Evolutionary conservation across 345 rosid species (phyloP), one percentile per base, ranked within the genome.

Genomic region (Crucihimalaya himalaica): DNA sequence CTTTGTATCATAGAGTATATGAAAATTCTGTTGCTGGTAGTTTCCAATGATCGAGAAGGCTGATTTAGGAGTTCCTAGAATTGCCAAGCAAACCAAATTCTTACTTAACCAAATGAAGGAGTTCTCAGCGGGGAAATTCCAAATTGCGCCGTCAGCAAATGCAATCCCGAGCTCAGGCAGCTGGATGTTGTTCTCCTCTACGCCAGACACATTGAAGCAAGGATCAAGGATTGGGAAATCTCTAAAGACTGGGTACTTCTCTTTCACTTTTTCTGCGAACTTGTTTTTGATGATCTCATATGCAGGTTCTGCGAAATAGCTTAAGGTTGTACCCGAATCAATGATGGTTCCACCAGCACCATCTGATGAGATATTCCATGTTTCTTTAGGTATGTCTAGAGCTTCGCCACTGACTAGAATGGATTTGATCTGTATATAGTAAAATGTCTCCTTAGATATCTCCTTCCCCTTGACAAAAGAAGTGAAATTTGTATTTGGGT

Each of bases 71-170:
- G 94, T 87, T 74, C 92, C 91, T 62, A 87, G 63, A 52, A 91
- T 76, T 1, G 97, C 98, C 77, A 93, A 76, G 79, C 98, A 93
- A 40, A 88, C 84, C 15, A 88, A 63, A 21, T 89, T 88, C 4
- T 85, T 87, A n/a, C 66, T 82, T 4, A 93, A 74, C 69, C 81
- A 54, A 70, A 89, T 85, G 71, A 89, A 93, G 72, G 87, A 80
- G 76, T 91, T 93, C 84, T 93, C 97, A 0, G 79, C 83, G 0
- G 97, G 98, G 84, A 93, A 93, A 52, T 85, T 84, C 98, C 98
- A 91, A 48, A 86, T 66, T 0, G 89, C 96, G 0, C 96, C 93
- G 25, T 93, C 97, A 18, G 68, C 63, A 55, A 93, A 93, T 42
- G 57, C 31, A 28, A 91, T 89, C 45, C 85, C 84, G 0, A 93